Percentiles rank a stretch among this genome's conserved stretches.
phyloP scores from a whole-genome alignment of 164 flowering plant genomes.

The Buxus sempervirens region DNA sequence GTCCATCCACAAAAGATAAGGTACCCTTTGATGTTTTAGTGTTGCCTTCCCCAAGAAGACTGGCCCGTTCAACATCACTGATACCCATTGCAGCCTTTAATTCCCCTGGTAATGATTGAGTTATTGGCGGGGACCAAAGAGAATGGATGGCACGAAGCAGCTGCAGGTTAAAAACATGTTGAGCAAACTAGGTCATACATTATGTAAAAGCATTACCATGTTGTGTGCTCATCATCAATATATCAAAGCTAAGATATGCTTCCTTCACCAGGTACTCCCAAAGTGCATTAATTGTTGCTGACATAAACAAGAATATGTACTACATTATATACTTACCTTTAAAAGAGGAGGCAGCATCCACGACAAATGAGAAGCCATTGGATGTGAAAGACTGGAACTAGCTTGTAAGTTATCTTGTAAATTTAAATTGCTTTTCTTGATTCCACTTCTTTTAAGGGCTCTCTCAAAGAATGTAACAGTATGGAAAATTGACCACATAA shows the following conservation, averaged over 20 bases:
- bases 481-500: slow-evolving; percentile 95
- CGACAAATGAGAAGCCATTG: slow-evolving; percentile 80
- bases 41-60: slow-evolving; percentile 79
- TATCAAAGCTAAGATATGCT: not conserved
- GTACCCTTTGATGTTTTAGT: slow-evolving; percentile 52
- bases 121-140: slow-evolving; percentile 80
- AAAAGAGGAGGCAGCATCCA: slow-evolving; percentile 98
- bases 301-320: not conserved
- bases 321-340: slow-evolving; percentile 44
- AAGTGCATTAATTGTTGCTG: not conserved
- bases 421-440: slow-evolving; percentile 43
- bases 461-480: slow-evolving; percentile 92
- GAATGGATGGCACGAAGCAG: slow-evolving; percentile 85
- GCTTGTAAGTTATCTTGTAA: slow-evolving; percentile 31
- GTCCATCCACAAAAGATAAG: slow-evolving; percentile 48
- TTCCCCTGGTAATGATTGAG: slow-evolving; percentile 65
- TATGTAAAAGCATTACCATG: not conserved
- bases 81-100: slow-evolving; percentile 75
- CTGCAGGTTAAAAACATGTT: slow-evolving; percentile 37
- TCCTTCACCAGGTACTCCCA: not conserved
- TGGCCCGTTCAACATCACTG: slow-evolving; percentile 61
- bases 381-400: slow-evolving; percentile 43
- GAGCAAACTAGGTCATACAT: not conserved
- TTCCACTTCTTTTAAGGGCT: slow-evolving; percentile 93
- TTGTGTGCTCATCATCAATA: not conserved